phyloP scores from a whole-genome alignment of 805 yeast species.

The Yamadazyma olivae region DNA sequence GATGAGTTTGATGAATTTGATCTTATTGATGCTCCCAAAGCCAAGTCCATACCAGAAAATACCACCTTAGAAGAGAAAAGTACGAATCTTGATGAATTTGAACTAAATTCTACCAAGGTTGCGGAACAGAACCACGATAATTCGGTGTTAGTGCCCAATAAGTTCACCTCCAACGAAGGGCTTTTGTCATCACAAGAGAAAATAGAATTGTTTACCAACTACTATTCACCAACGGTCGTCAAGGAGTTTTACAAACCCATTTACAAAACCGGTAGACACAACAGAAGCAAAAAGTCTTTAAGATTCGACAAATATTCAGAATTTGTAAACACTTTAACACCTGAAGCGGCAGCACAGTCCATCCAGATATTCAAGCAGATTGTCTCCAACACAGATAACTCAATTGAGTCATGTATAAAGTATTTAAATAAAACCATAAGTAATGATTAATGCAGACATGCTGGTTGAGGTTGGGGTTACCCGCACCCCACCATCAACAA shows the following conservation, averaged over 20 bases:
- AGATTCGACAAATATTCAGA: background rate
- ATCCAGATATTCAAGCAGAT: background rate
- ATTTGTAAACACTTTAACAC: background rate
- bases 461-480: constrained; percentile 1
- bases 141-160: constrained; percentile 4
- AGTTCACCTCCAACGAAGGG: constrained; percentile 32
- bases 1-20: constrained; percentile 5
- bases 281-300: background rate
- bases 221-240: constrained; percentile 23
- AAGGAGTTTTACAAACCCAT: constrained; percentile 9
- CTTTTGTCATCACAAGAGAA: constrained; percentile 35
- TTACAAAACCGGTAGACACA: background rate
- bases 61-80: too few relatives aligned
- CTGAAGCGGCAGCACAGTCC: background rate
- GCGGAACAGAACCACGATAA: too few relatives aligned
- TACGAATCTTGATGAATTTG: too few relatives aligned
- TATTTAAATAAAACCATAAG: constrained; percentile 1
- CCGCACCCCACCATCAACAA: constrained; percentile 7
- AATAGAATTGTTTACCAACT: constrained; percentile 39
- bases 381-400: background rate
- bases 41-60: too few relatives aligned
- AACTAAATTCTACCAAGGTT: too few relatives aligned
- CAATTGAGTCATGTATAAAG: constrained; percentile 2
- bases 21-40: background rate
- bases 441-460: background rate